Evolutionary conservation across 306 rosid genomes (phyloP).

Genomic region (Cicer arietinum): DNA sequence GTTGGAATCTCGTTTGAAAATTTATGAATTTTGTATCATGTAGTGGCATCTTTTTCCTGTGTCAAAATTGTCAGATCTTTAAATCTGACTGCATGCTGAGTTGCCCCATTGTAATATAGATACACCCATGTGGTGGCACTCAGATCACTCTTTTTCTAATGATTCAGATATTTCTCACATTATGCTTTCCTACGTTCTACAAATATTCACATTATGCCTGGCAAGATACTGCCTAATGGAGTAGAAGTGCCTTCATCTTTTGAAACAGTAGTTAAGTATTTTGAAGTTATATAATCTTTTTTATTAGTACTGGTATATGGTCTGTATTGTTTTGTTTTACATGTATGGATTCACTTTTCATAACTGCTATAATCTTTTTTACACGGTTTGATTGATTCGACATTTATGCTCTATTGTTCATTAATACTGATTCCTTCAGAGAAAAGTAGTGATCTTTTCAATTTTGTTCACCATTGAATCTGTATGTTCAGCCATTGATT

Average conservation of each 20-base stretch:
- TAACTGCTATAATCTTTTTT: neutral
- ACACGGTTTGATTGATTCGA: neutral
- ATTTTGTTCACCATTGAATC: conserved; percentile 29
- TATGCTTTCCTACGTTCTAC: conserved; percentile 18
- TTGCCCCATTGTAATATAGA: neutral
- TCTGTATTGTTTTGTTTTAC: conserved; percentile 27
- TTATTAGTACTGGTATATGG: neutral
- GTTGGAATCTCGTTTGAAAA: conserved; percentile 3
- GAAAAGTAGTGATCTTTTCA: conserved; percentile 10
- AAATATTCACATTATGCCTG: neutral
- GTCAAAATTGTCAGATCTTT: conserved; percentile 5
- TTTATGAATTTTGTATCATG: conserved; percentile 12
- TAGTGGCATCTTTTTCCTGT: conserved; percentile 7
- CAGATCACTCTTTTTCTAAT: conserved; percentile 11
- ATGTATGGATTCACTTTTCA: conserved; percentile 14
- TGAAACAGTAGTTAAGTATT: conserved; percentile 91
- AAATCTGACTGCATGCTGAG: neutral
- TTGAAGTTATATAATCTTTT: conserved; percentile 43
- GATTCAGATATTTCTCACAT: conserved; percentile 28
- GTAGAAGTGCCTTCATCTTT: conserved; percentile 93
- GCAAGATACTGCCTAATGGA: conserved; percentile 69
- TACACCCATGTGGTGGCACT: neutral
- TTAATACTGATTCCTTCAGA: neutral
- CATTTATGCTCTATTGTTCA: conserved; percentile 4
- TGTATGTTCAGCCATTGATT: conserved; percentile 39